Evolutionary conservation across 148 eudicot genomes (phyloP), one percentile per base, ranked within the genome.

Genomic region (Cornus controversa): DNA sequence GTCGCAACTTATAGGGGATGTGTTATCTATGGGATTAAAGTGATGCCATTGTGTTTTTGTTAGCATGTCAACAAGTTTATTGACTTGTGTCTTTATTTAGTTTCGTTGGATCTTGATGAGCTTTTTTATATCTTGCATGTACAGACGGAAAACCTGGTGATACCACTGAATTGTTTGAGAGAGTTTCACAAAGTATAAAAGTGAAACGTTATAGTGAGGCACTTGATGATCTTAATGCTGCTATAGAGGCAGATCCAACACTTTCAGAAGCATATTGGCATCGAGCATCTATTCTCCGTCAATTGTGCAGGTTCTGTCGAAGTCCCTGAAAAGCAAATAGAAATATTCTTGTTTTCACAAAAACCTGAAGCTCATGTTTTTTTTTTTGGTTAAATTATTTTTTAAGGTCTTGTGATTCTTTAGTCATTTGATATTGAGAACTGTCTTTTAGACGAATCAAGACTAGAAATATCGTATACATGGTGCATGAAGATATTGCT

Each of bases 191-290:
- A 80, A 92, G 87, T 84, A 80, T 94, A 66, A 94, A 91, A 83
- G 95, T 91, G 67, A 94, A 92, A 84, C 94, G 77, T 69, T 94
- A 91, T 67, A 94, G 97, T 86, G 98, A 92, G 80, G 98, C 97
- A 54, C 87, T 94, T 50, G 89, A 89, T 82, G 97, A 94, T 79
- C 90, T 94, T 75, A 94, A 94, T 88, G 89, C 98, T 73, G 98
- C 98, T 66, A 94, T 94, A 82, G 97, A 94, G 78, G 96, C 94
- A 64, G 96, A 92, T 82, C 96, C 96, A 60, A 75, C 90, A 75
- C 90, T 94, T 69, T 92, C 97, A 45, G 98, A 94, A 83, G 97
- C 98, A 76, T 94, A 92, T 85, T 77, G 90, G 86, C 94, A 83
- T 78, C 90, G 91, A 7, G 97, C 96, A 69, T 91, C 94, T 69